These are phyloP conservation scores for Hevea brasiliensis DNA, from an alignment of 345 rosid species.

Conservation along the genomic window DNA sequence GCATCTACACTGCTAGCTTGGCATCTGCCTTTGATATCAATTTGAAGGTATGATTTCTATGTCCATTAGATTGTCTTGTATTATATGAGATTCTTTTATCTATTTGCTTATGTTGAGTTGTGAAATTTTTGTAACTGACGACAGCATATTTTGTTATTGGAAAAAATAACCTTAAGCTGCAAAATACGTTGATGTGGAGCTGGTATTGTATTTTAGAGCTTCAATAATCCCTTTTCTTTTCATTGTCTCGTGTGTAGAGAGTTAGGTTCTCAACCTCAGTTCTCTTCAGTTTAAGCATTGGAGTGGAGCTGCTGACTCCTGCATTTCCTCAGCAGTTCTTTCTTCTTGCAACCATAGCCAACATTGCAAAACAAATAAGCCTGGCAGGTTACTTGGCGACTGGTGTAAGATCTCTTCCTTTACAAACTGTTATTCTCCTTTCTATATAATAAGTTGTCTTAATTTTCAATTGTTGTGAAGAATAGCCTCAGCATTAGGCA, in stretches of 20 bases:
- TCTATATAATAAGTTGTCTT: background rate
- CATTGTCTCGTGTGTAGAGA: conserved; percentile 45
- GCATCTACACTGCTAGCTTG: conserved; percentile 86
- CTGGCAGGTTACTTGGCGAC: conserved; percentile 80
- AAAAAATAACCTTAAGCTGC: background rate
- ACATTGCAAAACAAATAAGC: conserved; percentile 89
- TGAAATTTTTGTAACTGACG: conserved; percentile 12
- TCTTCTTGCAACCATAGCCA: conserved; percentile 80
- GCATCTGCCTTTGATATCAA: conserved; percentile 90
- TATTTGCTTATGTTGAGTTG: no score
- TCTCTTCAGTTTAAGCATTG: conserved; percentile 83
- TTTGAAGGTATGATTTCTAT: conserved; percentile 56
- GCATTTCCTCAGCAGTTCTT: conserved; percentile 69
- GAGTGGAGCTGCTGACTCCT: conserved; percentile 88
- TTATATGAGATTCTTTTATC: background rate
- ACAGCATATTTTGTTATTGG: conserved; percentile 6
- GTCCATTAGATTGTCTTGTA: background rate
- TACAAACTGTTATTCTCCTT: background rate
- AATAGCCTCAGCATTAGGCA: background rate
- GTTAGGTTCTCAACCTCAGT: conserved; percentile 82
- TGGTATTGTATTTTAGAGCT: background rate
- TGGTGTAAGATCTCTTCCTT: conserved; percentile 51
- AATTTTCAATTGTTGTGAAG: background rate
- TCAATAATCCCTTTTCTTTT: background rate
- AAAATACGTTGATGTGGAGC: background rate